phyloP scores from a whole-genome alignment of 129 eudicot species.

The Artemisia annua region DNA sequence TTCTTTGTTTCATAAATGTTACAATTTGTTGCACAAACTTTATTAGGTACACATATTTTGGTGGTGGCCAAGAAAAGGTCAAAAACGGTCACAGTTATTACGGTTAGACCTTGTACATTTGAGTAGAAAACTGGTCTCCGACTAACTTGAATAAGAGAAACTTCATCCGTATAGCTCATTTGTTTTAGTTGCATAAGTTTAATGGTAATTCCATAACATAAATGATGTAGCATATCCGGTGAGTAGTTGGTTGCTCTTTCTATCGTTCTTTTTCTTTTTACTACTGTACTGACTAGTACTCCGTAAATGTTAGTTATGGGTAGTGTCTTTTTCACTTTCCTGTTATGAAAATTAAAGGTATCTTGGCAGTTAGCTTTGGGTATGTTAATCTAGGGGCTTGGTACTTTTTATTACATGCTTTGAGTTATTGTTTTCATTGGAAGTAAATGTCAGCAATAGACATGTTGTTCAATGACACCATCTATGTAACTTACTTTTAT shows the following conservation, averaged over 20 bases:
- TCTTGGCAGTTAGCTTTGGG: slow-evolving; percentile 40
- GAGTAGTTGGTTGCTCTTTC: neutral
- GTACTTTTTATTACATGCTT: slow-evolving; percentile 35
- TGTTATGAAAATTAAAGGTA: slow-evolving; percentile 38
- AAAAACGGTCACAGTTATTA: too few relatives aligned
- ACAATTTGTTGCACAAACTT: too few relatives aligned
- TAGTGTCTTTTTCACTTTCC: slow-evolving; percentile 16
- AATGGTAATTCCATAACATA: neutral
- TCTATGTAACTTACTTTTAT: slow-evolving; percentile 11
- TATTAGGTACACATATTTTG: too few relatives aligned
- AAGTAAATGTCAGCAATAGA: slow-evolving; percentile 47
- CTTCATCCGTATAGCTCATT: neutral
- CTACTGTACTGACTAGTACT: slow-evolving; percentile 9
- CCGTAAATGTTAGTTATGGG: slow-evolving; percentile 24
- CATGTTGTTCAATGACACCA: slow-evolving; percentile 42
- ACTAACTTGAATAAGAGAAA: too few relatives aligned
- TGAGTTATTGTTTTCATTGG: slow-evolving; percentile 48
- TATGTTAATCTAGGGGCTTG: slow-evolving; percentile 26
- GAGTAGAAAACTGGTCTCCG: too few relatives aligned
- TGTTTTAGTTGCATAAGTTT: neutral
- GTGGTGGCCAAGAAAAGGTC: too few relatives aligned
- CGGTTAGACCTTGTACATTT: too few relatives aligned
- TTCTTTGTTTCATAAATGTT: too few relatives aligned
- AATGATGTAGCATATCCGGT: neutral
- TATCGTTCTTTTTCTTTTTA: neutral